A percentile compares a stretch with the other conserved stretches of the same genome.
Conservation (phyloP, 352 stramenopile species). For the Pilasporangium apinafurcum region DNA sequence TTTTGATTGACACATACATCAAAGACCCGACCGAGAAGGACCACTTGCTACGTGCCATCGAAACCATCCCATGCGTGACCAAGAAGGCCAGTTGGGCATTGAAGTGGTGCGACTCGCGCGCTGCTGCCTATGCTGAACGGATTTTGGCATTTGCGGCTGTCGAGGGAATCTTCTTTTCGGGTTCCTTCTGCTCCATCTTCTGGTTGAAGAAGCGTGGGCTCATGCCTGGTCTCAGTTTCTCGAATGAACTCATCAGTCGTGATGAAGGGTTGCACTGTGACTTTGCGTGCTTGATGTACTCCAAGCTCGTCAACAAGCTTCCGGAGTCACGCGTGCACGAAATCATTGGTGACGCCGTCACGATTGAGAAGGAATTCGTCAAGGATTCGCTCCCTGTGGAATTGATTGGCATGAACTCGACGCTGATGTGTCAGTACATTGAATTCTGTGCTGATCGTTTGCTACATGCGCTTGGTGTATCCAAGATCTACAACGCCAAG, state of each 20-base stretch:
- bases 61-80: conserved; percentile 96
- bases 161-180: conserved; percentile 99
- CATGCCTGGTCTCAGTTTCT: conserved; percentile 98
- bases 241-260: conserved; percentile 98
- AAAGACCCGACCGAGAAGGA: conserved; percentile 93
- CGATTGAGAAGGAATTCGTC: conserved; percentile 98
- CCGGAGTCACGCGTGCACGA: conserved; percentile 87
- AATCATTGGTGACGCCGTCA: conserved; percentile 95
- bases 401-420: conserved; percentile 99
- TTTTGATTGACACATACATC: conserved; percentile 99
- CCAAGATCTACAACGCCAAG: conserved; percentile 90
- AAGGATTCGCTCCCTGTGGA: conserved; percentile 95
- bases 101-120: conserved; percentile 92
- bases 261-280: conserved; percentile 99
- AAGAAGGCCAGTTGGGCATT: conserved; percentile 98
- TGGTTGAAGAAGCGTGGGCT: conserved; percentile 99
- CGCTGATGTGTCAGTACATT: conserved; percentile 99
- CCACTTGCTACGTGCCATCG: conserved; percentile 94
- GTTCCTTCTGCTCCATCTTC: conserved; percentile 99
- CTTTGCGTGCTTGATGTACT: conserved; percentile 98
- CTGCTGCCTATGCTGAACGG: conserved; percentile 94
- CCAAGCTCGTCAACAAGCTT: conserved; percentile 97
- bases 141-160: conserved; percentile 97
- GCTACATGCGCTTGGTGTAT: conserved; percentile 87
- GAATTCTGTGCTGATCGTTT: conserved; percentile 98